These are phyloP conservation scores for Saccharomyces eubayanus DNA, from an alignment of 805 yeast species.

Conservation along the genomic window DNA sequence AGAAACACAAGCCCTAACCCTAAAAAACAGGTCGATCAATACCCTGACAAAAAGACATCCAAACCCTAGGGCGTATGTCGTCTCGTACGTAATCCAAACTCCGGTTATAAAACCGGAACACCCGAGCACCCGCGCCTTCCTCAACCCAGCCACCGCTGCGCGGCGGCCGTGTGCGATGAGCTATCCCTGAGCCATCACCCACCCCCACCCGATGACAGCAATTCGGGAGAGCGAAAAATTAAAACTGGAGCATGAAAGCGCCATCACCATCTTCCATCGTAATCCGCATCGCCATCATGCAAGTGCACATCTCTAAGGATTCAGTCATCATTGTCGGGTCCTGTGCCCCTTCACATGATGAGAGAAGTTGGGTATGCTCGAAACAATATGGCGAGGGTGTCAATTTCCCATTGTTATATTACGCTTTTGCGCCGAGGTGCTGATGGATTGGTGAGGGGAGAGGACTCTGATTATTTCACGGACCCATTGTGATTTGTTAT, in stretches of 20 bases:
- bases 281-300: background rate
- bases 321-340: background rate
- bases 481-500: background rate
- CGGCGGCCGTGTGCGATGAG: background rate
- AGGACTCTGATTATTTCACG: background rate
- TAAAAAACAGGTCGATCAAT: too few species aligned
- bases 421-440: background rate
- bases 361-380: background rate
- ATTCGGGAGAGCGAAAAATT: background rate
- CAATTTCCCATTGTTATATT: background rate
- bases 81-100: background rate
- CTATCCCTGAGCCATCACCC: background rate
- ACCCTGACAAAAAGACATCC: background rate
- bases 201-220: background rate
- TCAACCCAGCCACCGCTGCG: background rate
- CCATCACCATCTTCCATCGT: background rate
- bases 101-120: background rate
- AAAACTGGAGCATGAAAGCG: background rate
- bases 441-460: background rate
- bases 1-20: background rate
- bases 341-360: background rate
- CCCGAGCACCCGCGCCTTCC: background rate
- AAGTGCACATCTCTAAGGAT: background rate
- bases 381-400: background rate
- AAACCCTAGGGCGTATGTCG: background rate